Evolutionary conservation across 495 filamentous ascomycete genomes (phyloP).

Genomic region (Trichoderma virens): DNA sequence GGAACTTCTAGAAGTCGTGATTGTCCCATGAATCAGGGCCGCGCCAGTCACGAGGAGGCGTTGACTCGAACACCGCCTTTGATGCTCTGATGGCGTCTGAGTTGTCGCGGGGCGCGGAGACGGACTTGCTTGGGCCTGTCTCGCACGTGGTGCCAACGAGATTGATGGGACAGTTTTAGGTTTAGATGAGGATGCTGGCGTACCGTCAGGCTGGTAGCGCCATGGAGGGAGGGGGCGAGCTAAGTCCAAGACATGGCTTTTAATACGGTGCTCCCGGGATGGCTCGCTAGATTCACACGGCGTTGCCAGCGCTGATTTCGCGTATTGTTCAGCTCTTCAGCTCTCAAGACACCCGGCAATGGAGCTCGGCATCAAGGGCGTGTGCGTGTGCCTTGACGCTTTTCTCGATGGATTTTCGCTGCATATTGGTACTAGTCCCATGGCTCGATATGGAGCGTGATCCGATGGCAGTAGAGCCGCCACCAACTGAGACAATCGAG

Average conservation of each 20-base stretch:
- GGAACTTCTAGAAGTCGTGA: slow-evolving; percentile 5
- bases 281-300: not conserved
- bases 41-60: not conserved
- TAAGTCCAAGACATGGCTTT: not conserved
- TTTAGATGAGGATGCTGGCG: not conserved
- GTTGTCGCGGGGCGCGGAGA: not conserved
- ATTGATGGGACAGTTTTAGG: slow-evolving; percentile 3
- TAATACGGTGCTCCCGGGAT: not conserved
- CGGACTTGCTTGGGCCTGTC: not conserved
- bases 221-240: not conserved
- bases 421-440: not conserved
- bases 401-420: not conserved
- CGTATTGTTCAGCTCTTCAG: not conserved
- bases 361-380: not conserved
- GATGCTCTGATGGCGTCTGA: not conserved
- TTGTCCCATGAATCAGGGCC: not conserved
- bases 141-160: slow-evolving; percentile 2
- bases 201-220: slow-evolving; percentile 9
- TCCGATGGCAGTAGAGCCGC: not conserved
- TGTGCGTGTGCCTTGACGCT: not conserved
- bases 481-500: not conserved
- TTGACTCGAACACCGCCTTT: not conserved
- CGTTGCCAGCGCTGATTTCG: not conserved
- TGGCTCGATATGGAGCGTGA: not conserved
- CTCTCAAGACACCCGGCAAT: not conserved